phyloP scores from a whole-genome alignment of 2,329 filamentous ascomycete genomes.

The Tolypocladium tropicale region DNA sequence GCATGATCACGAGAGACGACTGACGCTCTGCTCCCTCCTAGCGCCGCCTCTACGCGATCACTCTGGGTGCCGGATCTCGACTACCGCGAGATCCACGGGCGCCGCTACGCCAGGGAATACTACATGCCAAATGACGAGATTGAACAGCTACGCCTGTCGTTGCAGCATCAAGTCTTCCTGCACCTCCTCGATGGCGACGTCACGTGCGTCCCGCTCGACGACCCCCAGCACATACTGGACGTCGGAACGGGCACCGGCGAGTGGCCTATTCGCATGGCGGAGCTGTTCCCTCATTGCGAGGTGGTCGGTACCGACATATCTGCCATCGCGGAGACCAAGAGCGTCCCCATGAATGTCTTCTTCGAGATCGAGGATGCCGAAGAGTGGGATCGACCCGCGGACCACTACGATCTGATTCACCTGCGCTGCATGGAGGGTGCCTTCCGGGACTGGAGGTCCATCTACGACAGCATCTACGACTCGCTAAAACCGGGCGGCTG shows the following conservation, averaged over 20 bases:
- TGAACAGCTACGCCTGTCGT: constrained; percentile 51
- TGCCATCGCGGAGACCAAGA: constrained; percentile 43
- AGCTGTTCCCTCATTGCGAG: constrained; percentile 41
- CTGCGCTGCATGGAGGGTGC: constrained; percentile 45
- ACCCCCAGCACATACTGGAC: constrained; percentile 37
- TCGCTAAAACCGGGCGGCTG: constrained; percentile 47
- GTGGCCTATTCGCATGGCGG: constrained; percentile 42
- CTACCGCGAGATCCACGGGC: constrained; percentile 49
- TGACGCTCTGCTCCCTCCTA: constrained; percentile 6
- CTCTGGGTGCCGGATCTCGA: constrained; percentile 41
- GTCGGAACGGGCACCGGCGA: constrained; percentile 49
- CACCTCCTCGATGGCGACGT: constrained; percentile 35
- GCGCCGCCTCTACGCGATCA: constrained; percentile 36
- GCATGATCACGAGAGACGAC: background rate
- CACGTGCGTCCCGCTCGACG: constrained; percentile 30
- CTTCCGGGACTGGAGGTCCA: constrained; percentile 43
- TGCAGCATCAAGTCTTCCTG: constrained; percentile 54
- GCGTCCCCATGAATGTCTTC: constrained; percentile 47
- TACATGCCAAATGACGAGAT: constrained; percentile 57
- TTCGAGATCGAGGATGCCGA: constrained; percentile 52
- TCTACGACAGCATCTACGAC: constrained; percentile 41
- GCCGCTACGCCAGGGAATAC: constrained; percentile 52
- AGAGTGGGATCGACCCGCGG: constrained; percentile 43
- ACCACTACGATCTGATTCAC: constrained; percentile 47
- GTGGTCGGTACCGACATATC: constrained; percentile 50